Conservation (phyloP, 805 yeast species). For the Ogataea ramenticola region DNA sequence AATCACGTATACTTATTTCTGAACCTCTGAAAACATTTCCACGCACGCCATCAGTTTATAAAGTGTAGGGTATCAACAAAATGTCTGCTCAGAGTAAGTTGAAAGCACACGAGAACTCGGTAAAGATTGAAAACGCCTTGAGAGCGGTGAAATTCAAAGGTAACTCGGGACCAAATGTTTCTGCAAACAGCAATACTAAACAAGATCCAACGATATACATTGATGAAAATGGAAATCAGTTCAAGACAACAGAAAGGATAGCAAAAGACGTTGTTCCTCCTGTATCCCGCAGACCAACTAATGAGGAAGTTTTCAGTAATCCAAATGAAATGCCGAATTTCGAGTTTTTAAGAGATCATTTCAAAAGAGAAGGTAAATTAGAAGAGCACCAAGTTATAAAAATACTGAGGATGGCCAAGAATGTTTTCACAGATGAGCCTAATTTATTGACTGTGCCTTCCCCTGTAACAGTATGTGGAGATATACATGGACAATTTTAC, state of each 20-base stretch:
- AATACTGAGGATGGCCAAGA: slow-evolving; percentile 61
- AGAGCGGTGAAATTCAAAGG: slow-evolving; percentile 11
- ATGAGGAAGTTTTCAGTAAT: slow-evolving; percentile 56
- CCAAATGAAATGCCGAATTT: slow-evolving; percentile 64
- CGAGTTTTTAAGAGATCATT: slow-evolving; percentile 65
- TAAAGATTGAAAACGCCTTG: slow-evolving; percentile 42
- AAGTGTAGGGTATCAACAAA: background rate
- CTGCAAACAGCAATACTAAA: background rate
- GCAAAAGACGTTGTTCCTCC: slow-evolving; percentile 59
- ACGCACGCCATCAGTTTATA: too few relatives aligned
- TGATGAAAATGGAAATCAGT: slow-evolving; percentile 50
- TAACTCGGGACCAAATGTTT: slow-evolving; percentile 6
- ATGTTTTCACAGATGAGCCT: slow-evolving; percentile 61
- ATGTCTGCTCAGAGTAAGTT: slow-evolving; percentile 7
- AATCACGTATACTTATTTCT: too few relatives aligned
- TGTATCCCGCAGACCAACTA: slow-evolving; percentile 54
- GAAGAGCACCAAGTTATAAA: slow-evolving; percentile 60
- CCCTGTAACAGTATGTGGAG: slow-evolving; percentile 95
- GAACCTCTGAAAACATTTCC: too few relatives aligned
- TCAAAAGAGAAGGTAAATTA: slow-evolving; percentile 74
- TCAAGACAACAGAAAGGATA: slow-evolving; percentile 52
- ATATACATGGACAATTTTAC: slow-evolving; percentile 92
- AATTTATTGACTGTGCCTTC: slow-evolving; percentile 77
- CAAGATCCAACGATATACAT: slow-evolving; percentile 36
- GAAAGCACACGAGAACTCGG: slow-evolving; percentile 34